Percentiles rank a stretch among this genome's conserved stretches.
These are phyloP conservation scores for Sclerotinia spermophila DNA, from an alignment of 2,329 filamentous ascomycete genomes.

Conservation along the genomic window DNA sequence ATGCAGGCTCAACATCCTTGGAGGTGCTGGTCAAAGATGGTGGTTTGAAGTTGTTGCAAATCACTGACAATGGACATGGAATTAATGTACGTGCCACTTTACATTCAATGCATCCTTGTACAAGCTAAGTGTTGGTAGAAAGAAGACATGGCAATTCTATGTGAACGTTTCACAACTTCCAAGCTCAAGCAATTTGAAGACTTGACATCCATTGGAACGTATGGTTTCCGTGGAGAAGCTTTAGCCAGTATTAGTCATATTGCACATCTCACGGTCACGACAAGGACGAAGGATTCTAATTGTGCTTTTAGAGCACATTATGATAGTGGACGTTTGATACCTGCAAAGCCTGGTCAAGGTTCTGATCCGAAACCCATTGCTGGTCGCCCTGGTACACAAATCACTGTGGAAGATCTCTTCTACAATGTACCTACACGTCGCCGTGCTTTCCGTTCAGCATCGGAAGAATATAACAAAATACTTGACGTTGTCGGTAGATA, in stretches of 20 bases:
- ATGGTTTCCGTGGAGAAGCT: slow-evolving; percentile 96
- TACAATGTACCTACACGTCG: slow-evolving; percentile 91
- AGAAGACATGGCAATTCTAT: slow-evolving; percentile 87
- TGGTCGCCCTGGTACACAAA: slow-evolving; percentile 86
- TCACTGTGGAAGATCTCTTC: slow-evolving; percentile 94
- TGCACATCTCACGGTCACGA: slow-evolving; percentile 91
- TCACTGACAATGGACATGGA: slow-evolving; percentile 94
- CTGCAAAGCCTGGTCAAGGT: slow-evolving; percentile 82
- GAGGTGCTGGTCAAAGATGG: slow-evolving; percentile 94
- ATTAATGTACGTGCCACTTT: slow-evolving; percentile 66
- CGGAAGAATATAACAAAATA: slow-evolving; percentile 97
- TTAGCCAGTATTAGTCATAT: slow-evolving; percentile 98
- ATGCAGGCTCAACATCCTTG: slow-evolving; percentile 88
- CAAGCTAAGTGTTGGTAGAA: slow-evolving; percentile 50
- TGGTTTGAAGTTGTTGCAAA: slow-evolving; percentile 89
- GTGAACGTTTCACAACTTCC: slow-evolving; percentile 94
- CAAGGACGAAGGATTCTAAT: slow-evolving; percentile 81
- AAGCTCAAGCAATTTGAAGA: slow-evolving; percentile 95
- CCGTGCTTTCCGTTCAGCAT: slow-evolving; percentile 82
- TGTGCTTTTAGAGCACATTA: slow-evolving; percentile 92
- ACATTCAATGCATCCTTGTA: neutral
- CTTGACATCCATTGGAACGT: slow-evolving; percentile 82
- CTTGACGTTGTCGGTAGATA: slow-evolving; percentile 92
- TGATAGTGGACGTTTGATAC: slow-evolving; percentile 73
- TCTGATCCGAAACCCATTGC: slow-evolving; percentile 84